phyloP scores from a whole-genome alignment of 2,329 filamentous ascomycete genomes.

The Ceratocystis papillata region DNA sequence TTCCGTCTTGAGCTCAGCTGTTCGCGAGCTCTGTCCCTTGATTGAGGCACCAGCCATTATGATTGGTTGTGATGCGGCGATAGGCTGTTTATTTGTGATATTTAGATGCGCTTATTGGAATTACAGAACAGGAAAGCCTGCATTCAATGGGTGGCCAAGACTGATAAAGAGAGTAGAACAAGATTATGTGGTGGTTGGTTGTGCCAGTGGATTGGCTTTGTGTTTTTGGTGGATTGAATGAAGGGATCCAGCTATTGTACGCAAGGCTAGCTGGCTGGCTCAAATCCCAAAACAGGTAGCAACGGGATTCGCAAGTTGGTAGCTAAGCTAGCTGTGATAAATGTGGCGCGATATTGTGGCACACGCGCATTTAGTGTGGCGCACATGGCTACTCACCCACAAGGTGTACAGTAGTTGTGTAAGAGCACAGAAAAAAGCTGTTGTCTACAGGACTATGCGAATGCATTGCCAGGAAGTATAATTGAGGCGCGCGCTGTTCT shows the following conservation, averaged over 20 bases:
- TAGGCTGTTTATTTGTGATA: background rate
- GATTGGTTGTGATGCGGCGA: background rate
- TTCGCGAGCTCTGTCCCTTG: conserved; percentile 21
- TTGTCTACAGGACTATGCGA: too few species aligned
- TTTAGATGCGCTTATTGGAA: background rate
- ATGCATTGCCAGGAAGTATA: too few species aligned
- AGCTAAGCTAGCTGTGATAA: background rate
- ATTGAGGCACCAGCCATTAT: conserved; percentile 61
- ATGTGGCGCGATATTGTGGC: background rate
- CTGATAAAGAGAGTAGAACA: conserved; percentile 7
- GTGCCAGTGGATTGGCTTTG: background rate
- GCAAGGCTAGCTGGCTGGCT: conserved; percentile 23
- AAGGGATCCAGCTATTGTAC: conserved; percentile 7
- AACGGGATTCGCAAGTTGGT: conserved; percentile 23
- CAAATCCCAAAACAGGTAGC: conserved; percentile 22
- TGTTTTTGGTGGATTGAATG: conserved; percentile 19
- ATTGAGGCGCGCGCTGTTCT: too few species aligned
- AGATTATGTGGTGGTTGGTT: conserved; percentile 6
- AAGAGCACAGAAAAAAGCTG: too few species aligned
- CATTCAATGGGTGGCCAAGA: background rate
- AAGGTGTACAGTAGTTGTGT: too few species aligned
- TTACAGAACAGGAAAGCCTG: background rate
- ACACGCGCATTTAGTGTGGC: background rate
- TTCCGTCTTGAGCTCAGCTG: conserved; percentile 54
- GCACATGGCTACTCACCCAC: background rate